phyloP scores from a whole-genome alignment of 2,329 filamentous ascomycete species.

The Xylariomycetidae sp. region DNA sequence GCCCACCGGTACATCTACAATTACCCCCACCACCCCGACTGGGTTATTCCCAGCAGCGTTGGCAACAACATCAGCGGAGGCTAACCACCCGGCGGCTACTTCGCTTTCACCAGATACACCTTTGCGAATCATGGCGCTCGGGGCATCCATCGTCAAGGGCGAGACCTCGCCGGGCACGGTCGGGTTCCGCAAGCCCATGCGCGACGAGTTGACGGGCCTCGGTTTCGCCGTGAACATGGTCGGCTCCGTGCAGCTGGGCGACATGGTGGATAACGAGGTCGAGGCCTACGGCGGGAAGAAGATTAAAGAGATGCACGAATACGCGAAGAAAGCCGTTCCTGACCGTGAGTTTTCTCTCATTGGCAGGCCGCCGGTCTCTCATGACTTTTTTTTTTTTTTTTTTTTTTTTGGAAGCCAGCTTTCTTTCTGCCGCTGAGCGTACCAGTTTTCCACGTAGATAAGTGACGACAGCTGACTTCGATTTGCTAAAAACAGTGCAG shows the following conservation, averaged over 20 bases:
- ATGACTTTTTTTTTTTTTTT: no score
- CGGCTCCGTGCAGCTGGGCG: constrained; percentile 17
- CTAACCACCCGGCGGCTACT: neutral
- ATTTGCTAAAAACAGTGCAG: no score
- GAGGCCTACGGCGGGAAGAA: constrained; percentile 21
- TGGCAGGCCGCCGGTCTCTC: no score
- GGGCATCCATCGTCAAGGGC: constrained; percentile 21
- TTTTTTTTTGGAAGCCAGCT: no score
- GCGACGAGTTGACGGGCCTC: constrained; percentile 13
- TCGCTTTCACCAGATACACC: constrained; percentile 35
- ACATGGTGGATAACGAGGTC: constrained; percentile 20
- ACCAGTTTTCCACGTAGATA: no score
- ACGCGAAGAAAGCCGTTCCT: constrained; percentile 17
- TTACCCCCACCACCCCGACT: neutral
- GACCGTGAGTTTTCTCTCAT: no score
- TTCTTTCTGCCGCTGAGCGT: no score
- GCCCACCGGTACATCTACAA: neutral
- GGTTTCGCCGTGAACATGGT: constrained; percentile 23
- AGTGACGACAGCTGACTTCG: no score
- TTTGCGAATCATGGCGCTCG: constrained; percentile 21
- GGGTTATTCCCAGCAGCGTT: no score
- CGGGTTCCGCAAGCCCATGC: constrained; percentile 20
- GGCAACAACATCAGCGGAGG: neutral
- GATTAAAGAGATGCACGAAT: constrained; percentile 16
- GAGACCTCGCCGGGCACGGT: constrained; percentile 19